A percentile compares a stretch with the other conserved stretches of the same genome.
Evolutionary conservation across 495 filamentous ascomycete species (phyloP).

Genomic region (Rhizodiscina lignyota): DNA sequence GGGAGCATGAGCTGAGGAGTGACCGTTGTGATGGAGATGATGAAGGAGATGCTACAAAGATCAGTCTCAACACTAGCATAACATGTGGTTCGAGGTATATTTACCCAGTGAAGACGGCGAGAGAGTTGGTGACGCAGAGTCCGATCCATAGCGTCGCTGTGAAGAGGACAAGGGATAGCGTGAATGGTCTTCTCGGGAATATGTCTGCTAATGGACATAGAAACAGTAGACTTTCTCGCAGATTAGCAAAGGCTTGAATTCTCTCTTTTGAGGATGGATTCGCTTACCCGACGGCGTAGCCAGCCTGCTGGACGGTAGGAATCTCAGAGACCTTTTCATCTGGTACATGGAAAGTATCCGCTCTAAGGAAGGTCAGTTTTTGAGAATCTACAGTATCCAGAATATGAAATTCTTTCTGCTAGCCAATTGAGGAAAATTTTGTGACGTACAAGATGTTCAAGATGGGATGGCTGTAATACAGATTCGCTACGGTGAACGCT

Average conservation of each 20-base stretch:
- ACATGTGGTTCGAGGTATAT: too few species aligned
- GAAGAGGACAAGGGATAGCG: slow-evolving; percentile 44
- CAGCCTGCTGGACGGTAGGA: slow-evolving; percentile 66
- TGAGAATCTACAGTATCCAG: too few species aligned
- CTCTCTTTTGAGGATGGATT: too few species aligned
- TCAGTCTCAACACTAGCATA: too few species aligned
- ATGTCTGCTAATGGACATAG: slow-evolving; percentile 69
- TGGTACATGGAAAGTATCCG: slow-evolving; percentile 40
- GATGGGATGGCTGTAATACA: slow-evolving; percentile 5
- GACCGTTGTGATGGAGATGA: slow-evolving; percentile 59
- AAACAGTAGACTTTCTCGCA: slow-evolving; percentile 55
- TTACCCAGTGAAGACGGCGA: slow-evolving; percentile 46
- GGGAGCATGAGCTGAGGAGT: slow-evolving; percentile 80
- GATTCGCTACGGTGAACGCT: slow-evolving; percentile 4
- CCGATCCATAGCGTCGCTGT: slow-evolving; percentile 53
- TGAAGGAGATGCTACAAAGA: slow-evolving; percentile 52
- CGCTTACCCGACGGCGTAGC: slow-evolving; percentile 64
- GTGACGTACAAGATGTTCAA: slow-evolving; percentile 4
- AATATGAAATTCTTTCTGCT: too few species aligned
- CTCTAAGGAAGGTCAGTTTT: too few species aligned
- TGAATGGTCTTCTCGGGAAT: slow-evolving; percentile 50
- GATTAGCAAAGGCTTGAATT: too few species aligned
- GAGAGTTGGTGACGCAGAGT: slow-evolving; percentile 50
- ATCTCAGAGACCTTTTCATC: slow-evolving; percentile 31
- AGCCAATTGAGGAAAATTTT: too few species aligned